A percentile compares a stretch with the other conserved stretches of the same genome.
These are phyloP conservation scores for Kluyveromyces sp. DNA, from an alignment of 1,139 yeast species.

Conservation along the genomic window DNA sequence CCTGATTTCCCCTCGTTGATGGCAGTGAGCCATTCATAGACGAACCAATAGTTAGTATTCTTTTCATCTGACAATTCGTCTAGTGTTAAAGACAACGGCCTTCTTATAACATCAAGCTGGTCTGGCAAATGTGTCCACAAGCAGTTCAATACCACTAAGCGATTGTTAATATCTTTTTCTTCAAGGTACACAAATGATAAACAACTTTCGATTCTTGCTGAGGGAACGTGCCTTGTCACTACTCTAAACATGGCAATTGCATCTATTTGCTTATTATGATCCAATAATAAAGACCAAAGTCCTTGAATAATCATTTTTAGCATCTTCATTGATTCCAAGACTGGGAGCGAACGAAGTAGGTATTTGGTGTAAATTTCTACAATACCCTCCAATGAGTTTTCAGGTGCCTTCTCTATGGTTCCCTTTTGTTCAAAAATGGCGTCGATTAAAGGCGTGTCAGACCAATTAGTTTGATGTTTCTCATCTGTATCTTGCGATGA, in stretches of 20 bases:
- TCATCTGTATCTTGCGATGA: not conserved
- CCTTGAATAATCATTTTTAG: constrained; percentile 25
- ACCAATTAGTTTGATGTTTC: constrained; percentile 14
- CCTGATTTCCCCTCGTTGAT: constrained; percentile 47
- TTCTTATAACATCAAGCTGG: constrained; percentile 39
- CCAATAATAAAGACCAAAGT: constrained; percentile 37
- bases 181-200: constrained; percentile 41
- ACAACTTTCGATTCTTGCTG: constrained; percentile 52
- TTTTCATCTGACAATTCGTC: constrained; percentile 48
- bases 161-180: constrained; percentile 32
- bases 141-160: constrained; percentile 44
- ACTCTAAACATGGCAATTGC: constrained; percentile 21
- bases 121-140: constrained; percentile 57
- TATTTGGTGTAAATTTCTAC: constrained; percentile 37
- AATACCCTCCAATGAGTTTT: constrained; percentile 39
- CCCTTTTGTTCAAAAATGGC: constrained; percentile 25
- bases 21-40: constrained; percentile 50
- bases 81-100: constrained; percentile 61
- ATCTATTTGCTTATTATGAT: constrained; percentile 29
- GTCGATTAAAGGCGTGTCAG: constrained; percentile 31
- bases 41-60: constrained; percentile 38
- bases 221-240: constrained; percentile 19
- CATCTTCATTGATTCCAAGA: constrained; percentile 20
- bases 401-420: constrained; percentile 26
- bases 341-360: constrained; percentile 15